A percentile compares a stretch with the other conserved stretches of the same genome.
Evolutionary conservation across 202 grass and related monocot species (phyloP).

Genomic region (Bolboschoenoplectus hybrid): DNA sequence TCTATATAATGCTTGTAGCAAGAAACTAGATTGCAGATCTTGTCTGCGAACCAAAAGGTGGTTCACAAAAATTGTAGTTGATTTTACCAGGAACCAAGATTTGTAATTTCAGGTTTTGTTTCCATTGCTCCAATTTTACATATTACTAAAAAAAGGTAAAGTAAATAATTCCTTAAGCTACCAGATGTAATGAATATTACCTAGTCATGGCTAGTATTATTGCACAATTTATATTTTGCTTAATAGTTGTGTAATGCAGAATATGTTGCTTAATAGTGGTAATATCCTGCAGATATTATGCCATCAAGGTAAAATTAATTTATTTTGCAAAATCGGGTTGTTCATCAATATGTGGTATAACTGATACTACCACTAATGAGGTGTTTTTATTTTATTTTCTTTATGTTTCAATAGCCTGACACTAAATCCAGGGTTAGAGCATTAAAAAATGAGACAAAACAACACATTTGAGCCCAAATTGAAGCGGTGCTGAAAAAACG

Average conservation of each 20-base stretch:
- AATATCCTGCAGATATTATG: not conserved
- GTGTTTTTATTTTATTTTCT: not conserved
- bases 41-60: not conserved
- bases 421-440: not conserved
- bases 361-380: not conserved
- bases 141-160: not conserved
- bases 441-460: not conserved
- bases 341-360: not conserved
- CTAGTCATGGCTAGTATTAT: not conserved
- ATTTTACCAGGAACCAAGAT: not conserved
- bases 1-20: conserved; percentile 8
- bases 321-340: not conserved
- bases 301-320: not conserved
- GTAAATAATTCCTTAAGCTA: not conserved
- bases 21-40: not conserved
- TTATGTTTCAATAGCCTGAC: not conserved
- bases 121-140: not conserved
- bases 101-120: not conserved
- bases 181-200: conserved; percentile 14
- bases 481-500: not conserved
- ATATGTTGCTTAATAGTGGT: not conserved
- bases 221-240: not conserved
- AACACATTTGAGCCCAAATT: not conserved
- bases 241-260: not conserved
- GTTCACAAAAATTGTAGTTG: not conserved